phyloP scores from a whole-genome alignment of 1,284 basidiomycete genomes.

The Malassezia obtusa region DNA sequence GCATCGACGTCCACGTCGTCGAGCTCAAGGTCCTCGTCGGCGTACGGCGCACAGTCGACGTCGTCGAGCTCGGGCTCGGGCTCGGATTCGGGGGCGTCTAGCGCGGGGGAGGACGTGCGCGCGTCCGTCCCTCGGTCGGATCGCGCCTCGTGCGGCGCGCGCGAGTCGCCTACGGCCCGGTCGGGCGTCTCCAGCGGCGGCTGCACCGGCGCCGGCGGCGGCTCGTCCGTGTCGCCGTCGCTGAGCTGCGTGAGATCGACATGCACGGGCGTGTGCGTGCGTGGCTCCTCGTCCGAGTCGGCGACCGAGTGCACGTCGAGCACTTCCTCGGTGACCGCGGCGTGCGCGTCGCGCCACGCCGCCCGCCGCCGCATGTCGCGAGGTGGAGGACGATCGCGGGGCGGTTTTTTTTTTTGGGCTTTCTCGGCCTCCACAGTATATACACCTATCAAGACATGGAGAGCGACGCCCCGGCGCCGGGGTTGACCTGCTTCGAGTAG shows the following conservation, averaged over 20 bases:
- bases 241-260: conserved; percentile 5
- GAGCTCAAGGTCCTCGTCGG: conserved; percentile 21
- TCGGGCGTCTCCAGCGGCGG: too few relatives aligned
- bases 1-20: conserved; percentile 33
- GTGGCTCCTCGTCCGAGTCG: conserved; percentile 13
- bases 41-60: conserved; percentile 6
- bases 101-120: too few relatives aligned
- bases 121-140: too few relatives aligned
- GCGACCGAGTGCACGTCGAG: conserved; percentile 21
- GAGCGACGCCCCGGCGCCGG: too few relatives aligned
- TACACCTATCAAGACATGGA: too few relatives aligned
- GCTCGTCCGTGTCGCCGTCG: conserved; percentile 16
- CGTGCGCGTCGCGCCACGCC: not conserved
- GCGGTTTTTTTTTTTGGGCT: not conserved
- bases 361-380: not conserved
- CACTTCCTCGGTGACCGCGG: conserved; percentile 17
- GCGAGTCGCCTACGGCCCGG: not conserved
- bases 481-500: not conserved
- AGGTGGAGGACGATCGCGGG: not conserved
- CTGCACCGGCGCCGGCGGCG: not conserved
- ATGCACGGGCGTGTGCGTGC: not conserved
- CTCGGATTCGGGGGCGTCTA: not conserved
- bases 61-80: conserved; percentile 18
- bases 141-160: too few relatives aligned
- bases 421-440: too few relatives aligned